These are phyloP conservation scores for Pyrenochaeta sp. DNA, from an alignment of 2,329 filamentous ascomycete species.

Conservation along the genomic window DNA sequence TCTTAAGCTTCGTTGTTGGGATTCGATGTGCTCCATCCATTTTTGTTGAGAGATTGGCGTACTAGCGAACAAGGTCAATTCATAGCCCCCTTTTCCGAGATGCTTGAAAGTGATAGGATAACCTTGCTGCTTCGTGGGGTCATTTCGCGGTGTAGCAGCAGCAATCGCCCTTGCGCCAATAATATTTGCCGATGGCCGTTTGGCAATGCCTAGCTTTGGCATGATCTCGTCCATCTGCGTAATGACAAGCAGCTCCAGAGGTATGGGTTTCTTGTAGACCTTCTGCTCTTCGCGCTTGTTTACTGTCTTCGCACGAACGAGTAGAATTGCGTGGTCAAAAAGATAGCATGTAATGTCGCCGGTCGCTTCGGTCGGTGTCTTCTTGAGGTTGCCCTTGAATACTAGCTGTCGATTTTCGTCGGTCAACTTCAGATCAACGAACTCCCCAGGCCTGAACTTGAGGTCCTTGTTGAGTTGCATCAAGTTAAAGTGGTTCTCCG, in stretches of 20 bases:
- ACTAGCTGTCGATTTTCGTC: conserved; percentile 93
- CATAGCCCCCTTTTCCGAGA: conserved; percentile 94
- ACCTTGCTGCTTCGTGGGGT: conserved; percentile 69
- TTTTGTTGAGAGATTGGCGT: conserved; percentile 89
- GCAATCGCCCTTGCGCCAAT: conserved; percentile 60
- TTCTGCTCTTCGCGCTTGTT: conserved; percentile 95
- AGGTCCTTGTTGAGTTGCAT: conserved; percentile 90
- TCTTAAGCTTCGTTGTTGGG: conserved; percentile 85
- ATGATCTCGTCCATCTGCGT: conserved; percentile 97
- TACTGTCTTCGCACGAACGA: conserved; percentile 88
- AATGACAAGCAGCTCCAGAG: conserved; percentile 90
- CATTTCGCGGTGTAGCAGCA: conserved; percentile 49
- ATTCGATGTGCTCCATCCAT: conserved; percentile 95
- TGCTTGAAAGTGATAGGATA: conserved; percentile 97
- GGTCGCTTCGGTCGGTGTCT: conserved; percentile 81
- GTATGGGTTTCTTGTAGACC: conserved; percentile 94
- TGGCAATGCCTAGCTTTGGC: conserved; percentile 78
- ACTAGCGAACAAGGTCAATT: conserved; percentile 85
- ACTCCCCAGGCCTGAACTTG: conserved; percentile 88
- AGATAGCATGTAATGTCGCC: conserved; percentile 92
- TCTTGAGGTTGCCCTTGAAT: conserved; percentile 94
- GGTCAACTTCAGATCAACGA: conserved; percentile 91
- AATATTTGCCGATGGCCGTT: conserved; percentile 87
- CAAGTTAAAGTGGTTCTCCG: conserved; percentile 96
- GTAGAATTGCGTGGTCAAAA: conserved; percentile 92